phyloP scores from a whole-genome alignment of 805 yeast species.

The Candida ulmi region DNA sequence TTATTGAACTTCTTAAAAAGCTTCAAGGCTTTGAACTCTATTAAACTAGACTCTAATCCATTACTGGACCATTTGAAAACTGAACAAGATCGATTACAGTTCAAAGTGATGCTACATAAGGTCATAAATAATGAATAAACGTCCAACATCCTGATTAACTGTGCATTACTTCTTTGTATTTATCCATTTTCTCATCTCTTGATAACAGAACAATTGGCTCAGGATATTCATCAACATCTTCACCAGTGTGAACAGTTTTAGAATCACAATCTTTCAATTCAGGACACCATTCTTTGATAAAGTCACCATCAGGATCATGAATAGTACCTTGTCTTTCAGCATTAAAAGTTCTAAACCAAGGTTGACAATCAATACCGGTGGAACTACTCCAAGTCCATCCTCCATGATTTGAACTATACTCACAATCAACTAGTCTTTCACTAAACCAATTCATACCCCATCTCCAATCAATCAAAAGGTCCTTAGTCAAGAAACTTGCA shows the following conservation, averaged over 20 bases:
- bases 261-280: slow-evolving; percentile 29
- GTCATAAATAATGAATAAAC: slow-evolving; percentile 1
- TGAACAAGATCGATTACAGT: slow-evolving; percentile 3
- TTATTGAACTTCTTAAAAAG: slow-evolving; percentile 4
- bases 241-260: slow-evolving; percentile 23
- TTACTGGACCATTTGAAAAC: slow-evolving; percentile 3
- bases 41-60: slow-evolving; percentile 11
- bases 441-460: slow-evolving; percentile 49
- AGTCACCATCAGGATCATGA: slow-evolving; percentile 42
- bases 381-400: slow-evolving; percentile 55
- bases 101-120: slow-evolving; percentile 6
- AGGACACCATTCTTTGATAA: slow-evolving; percentile 45
- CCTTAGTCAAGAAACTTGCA: slow-evolving; percentile 45
- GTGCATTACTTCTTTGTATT: slow-evolving; percentile 31
- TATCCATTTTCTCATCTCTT: slow-evolving; percentile 37
- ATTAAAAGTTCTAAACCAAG: slow-evolving; percentile 51
- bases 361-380: slow-evolving; percentile 51
- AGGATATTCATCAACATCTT: slow-evolving; percentile 32
- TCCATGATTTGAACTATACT: slow-evolving; percentile 48
- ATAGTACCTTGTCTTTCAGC: slow-evolving; percentile 44
- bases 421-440: slow-evolving; percentile 44
- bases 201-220: slow-evolving; percentile 37
- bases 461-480: slow-evolving; percentile 49
- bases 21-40: slow-evolving; percentile 1
- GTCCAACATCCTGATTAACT: too few relatives aligned